Percentiles rank a stretch among this genome's conserved stretches.
Evolutionary conservation across 2,329 filamentous ascomycete genomes (phyloP).

Genomic region (Coniella lustricola): DNA sequence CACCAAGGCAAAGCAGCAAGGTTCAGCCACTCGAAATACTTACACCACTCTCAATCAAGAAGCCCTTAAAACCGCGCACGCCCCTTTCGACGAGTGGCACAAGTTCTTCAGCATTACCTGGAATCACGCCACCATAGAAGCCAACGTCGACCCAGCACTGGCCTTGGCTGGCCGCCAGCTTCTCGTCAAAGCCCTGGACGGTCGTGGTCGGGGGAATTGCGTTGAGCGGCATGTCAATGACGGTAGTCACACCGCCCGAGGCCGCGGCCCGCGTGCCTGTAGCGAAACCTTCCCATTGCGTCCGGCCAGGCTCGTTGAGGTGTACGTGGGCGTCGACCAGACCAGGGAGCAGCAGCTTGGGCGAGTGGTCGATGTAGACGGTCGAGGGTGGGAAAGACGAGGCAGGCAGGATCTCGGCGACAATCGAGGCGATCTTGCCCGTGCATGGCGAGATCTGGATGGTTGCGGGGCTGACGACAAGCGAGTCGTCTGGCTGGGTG

Average conservation of each 20-base stretch:
- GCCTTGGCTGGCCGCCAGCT: conserved; percentile 72
- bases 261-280: conserved; percentile 91
- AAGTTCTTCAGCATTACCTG: conserved; percentile 76
- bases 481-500: conserved; percentile 55
- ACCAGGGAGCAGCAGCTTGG: conserved; percentile 78
- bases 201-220: conserved; percentile 95
- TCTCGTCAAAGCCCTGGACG: conserved; percentile 71
- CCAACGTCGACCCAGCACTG: conserved; percentile 99
- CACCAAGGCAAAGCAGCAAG: too few species aligned
- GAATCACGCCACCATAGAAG: conserved; percentile 92
- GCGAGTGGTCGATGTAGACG: conserved; percentile 76
- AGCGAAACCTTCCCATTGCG: conserved; percentile 97
- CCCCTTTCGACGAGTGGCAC: conserved; percentile 75
- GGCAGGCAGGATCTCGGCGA: conserved; percentile 65
- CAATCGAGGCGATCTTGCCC: conserved; percentile 77
- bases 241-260: conserved; percentile 91
- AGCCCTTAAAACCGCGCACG: conserved; percentile 94
- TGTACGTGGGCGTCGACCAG: conserved; percentile 96
- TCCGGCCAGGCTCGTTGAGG: conserved; percentile 91
- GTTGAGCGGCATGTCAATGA: conserved; percentile 96
- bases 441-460: conserved; percentile 69
- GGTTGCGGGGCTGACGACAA: conserved; percentile 70
- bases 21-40: conserved; percentile 28
- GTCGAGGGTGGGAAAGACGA: conserved; percentile 66
- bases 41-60: conserved; percentile 93